Evolutionary conservation across 805 yeast species (phyloP), one percentile per base, ranked within the genome.

Genomic region (Lipomyces starkeyi): DNA sequence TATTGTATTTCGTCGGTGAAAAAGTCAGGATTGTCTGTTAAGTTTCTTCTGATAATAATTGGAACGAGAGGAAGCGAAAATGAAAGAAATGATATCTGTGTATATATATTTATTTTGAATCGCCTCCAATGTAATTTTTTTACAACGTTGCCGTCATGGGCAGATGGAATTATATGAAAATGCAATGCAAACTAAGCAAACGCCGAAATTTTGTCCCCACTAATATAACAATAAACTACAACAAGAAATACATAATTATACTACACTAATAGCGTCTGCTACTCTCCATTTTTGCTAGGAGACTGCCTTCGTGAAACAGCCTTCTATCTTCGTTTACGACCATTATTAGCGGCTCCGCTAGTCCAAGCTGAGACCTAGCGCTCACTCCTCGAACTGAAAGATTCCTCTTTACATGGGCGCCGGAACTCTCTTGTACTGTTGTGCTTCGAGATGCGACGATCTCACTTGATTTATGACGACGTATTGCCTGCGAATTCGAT

Each of bases 221-320:
- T n/a, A 43, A 43, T n/a, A n/a, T 43, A n/a, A 43, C 20, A 43
- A n/a, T 43, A 43, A 37, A 17, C 8, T 43, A 43, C 49, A 17
- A 6, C 49, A 43, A 43, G 20, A 43, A 43, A 6, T 43, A 43
- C 49, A 43, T 43, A 8, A 8, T 6, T 43, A n/a, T 43, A 5
- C 20, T 4, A 8, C 37, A 27, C 37, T 22, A 27, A 25, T n/a
- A 61, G 22, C 25, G 49, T 4, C 35, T 20, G 14, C 49, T 29
- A 22, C 55, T 54, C 32, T 47, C 40, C 56, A 59, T 59, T 34
- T 55, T 35, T 8, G 61, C 67, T 32, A 64, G 59, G n/a, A 64
- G 49, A 64, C 67, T 64, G 22, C 67, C 67, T 34, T 64, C 57
- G 49, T 59, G 58, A 25, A 64, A 64, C 67, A 64, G 53, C 8